phyloP scores from a whole-genome alignment of 2,329 filamentous ascomycete species.

The Fusarium concolor region DNA sequence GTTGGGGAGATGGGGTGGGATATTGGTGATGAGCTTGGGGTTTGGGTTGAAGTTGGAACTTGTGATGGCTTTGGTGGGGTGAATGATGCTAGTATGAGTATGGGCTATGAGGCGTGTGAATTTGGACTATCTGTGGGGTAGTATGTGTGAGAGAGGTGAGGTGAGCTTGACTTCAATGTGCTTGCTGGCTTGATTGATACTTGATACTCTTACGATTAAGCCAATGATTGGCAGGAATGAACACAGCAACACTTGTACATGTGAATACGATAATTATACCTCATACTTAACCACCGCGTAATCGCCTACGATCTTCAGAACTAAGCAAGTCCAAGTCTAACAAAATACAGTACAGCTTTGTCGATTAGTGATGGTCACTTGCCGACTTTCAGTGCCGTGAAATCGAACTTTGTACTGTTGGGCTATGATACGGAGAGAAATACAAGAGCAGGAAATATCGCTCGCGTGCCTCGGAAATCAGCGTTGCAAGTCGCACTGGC shows the following conservation, averaged over 20 bases:
- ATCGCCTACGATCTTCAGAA: background rate
- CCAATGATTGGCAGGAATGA: slow-evolving; percentile 17
- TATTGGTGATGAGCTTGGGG: slow-evolving; percentile 28
- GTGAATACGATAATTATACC: slow-evolving; percentile 9
- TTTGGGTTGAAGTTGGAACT: slow-evolving; percentile 37
- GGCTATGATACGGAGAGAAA: background rate
- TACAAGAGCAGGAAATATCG: slow-evolving; percentile 15
- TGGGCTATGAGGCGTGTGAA: background rate
- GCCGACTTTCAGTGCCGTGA: slow-evolving; percentile 15
- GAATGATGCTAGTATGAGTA: slow-evolving; percentile 15
- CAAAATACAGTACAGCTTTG: background rate
- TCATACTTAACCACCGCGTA: background rate
- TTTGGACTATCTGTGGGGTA: background rate
- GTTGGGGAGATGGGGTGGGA: slow-evolving; percentile 12
- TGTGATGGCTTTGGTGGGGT: slow-evolving; percentile 39
- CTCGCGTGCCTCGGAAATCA: slow-evolving; percentile 30
- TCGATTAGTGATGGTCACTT: slow-evolving; percentile 4
- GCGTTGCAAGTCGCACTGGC: background rate
- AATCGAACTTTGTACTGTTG: slow-evolving; percentile 3
- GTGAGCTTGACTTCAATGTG: slow-evolving; percentile 10
- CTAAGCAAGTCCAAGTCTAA: background rate
- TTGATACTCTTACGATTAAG: slow-evolving; percentile 12
- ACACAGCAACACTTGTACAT: slow-evolving; percentile 3
- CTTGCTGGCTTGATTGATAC: too few relatives aligned
- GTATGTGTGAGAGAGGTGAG: slow-evolving; percentile 6